Conservation (phyloP, 2,329 filamentous ascomycete species). For the Cladosporium colombiae region DNA sequence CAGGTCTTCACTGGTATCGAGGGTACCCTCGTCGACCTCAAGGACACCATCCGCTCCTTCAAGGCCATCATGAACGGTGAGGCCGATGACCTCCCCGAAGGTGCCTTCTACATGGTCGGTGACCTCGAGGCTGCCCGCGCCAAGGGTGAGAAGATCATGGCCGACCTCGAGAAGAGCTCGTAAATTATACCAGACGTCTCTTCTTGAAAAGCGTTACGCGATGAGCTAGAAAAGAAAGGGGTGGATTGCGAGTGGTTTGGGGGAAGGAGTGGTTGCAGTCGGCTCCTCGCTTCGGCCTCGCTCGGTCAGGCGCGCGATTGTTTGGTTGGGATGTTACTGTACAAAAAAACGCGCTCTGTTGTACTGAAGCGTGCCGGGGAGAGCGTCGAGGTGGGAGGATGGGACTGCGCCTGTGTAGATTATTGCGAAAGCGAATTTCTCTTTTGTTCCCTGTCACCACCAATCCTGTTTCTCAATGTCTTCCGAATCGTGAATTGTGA, state of each 20-base stretch:
- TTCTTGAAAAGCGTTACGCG: slow-evolving; percentile 14
- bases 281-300: slow-evolving; percentile 10
- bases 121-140: slow-evolving; percentile 87
- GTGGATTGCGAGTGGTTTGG: not conserved
- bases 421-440: slow-evolving; percentile 22
- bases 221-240: slow-evolving; percentile 7
- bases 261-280: slow-evolving; percentile 15
- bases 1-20: slow-evolving; percentile 90
- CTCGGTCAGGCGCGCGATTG: slow-evolving; percentile 13
- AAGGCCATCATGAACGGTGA: slow-evolving; percentile 95
- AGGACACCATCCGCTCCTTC: slow-evolving; percentile 97
- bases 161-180: slow-evolving; percentile 69
- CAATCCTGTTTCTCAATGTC: not conserved
- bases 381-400: slow-evolving; percentile 5
- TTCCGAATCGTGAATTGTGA: not conserved
- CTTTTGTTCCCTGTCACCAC: slow-evolving; percentile 14
- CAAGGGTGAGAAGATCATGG: slow-evolving; percentile 99
- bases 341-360: slow-evolving; percentile 20
- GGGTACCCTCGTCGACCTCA: slow-evolving; percentile 94
- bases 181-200: slow-evolving; percentile 20
- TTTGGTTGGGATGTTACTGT: slow-evolving; percentile 16
- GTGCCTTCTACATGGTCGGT: slow-evolving; percentile 97
- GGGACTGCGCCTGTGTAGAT: slow-evolving; percentile 18
- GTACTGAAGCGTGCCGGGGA: slow-evolving; percentile 18
- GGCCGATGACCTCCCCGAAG: slow-evolving; percentile 92